Evolutionary conservation across 345 rosid species (phyloP), one percentile per base, ranked within the genome.

Genomic region (Gossypium ekmanianum): DNA sequence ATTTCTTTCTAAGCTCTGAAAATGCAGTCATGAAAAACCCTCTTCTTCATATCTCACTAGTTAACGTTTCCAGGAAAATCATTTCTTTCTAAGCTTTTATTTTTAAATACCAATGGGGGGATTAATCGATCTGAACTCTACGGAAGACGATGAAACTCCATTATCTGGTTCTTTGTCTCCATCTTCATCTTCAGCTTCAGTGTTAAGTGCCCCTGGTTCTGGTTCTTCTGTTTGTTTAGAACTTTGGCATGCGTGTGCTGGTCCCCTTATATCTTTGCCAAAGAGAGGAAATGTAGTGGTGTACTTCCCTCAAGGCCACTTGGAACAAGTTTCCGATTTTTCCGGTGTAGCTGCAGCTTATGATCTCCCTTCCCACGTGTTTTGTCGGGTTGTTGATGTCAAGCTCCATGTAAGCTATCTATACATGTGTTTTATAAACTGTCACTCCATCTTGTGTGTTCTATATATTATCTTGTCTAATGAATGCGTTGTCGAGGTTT

Each of bases 231-330:
- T 95, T 54, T 95, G 97, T 83, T 75, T 92, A 80, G 98, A 95
- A 87, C 92, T 95, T 17, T 95, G 98, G 98, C 98, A 95, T 67
- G 99, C 99, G 59, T 95, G 99, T 80, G 98, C 99, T 11, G 99
- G 99, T 61, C 99, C 99, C 39, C 90, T 91, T 1, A 87, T 89
- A 71, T 91, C 98, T 54, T 85, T 95, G 55, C 99, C 98, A 1
- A 90, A 83, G 89, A 91, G 80, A 83, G 97, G 98, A 48, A 84
- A 87, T 82, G 75, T 85, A 64, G 97, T 93, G 39, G 91, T 90
- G 71, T 95, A 95, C 84, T 86, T 93, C 75, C 99, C 94, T 56
- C 99, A 93, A 81, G 99, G 99, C 11, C 98, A 95, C 78, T 77
- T 93, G 79, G 98, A 95, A 80, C 97, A 87, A 69, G 84, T 88